Evolutionary conservation across 768 basidiomycete genomes (phyloP).

Genomic region (Podaxis sp.): DNA sequence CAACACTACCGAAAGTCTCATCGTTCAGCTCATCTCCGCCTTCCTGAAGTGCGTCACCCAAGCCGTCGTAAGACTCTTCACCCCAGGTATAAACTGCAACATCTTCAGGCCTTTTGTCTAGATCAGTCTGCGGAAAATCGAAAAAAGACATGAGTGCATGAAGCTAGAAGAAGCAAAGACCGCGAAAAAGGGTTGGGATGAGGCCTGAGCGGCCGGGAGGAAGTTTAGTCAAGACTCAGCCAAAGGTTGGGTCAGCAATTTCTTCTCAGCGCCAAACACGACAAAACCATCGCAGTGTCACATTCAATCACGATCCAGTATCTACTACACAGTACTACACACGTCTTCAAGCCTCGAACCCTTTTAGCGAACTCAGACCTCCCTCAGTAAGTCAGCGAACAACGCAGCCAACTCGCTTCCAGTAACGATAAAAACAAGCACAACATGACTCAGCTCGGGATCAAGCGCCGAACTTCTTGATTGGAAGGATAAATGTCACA

Average conservation of each 20-base stretch:
- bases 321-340: neutral
- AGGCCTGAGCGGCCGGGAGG: slow-evolving; percentile 5
- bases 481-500: too few species aligned
- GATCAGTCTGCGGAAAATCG: slow-evolving; percentile 60
- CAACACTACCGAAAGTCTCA: slow-evolving; percentile 86
- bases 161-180: slow-evolving; percentile 12
- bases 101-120: slow-evolving; percentile 72
- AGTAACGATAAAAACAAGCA: too few species aligned
- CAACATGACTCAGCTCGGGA: too few species aligned
- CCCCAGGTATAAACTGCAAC: slow-evolving; percentile 93
- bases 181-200: neutral
- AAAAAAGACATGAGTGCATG: slow-evolving; percentile 76
- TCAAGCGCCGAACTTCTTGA: too few species aligned
- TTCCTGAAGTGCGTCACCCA: slow-evolving; percentile 85
- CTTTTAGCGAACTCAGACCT: too few species aligned
- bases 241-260: neutral
- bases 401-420: too few species aligned
- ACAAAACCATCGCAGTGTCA: slow-evolving; percentile 3
- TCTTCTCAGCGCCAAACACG: slow-evolving; percentile 13
- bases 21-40: slow-evolving; percentile 93
- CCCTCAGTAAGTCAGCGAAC: too few species aligned
- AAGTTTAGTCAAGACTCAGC: slow-evolving; percentile 1
- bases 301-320: neutral
- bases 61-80: slow-evolving; percentile 85
- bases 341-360: neutral